A percentile compares a stretch with the other conserved stretches of the same genome.
These are phyloP conservation scores for Eucalyptus dawsonii DNA, from an alignment of 345 rosid genomes.

Conservation along the genomic window DNA sequence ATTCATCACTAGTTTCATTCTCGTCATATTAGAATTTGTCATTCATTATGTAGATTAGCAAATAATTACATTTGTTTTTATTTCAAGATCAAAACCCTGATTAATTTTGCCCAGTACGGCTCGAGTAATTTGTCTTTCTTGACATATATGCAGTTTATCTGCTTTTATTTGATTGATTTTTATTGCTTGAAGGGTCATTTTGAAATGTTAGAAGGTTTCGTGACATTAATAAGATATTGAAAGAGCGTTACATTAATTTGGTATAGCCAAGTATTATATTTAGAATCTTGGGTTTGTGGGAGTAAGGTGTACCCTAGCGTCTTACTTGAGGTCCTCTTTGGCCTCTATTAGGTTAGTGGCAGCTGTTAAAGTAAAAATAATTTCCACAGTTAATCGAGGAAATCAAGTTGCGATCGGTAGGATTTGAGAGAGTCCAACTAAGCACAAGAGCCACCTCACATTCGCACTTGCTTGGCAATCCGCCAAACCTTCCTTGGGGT, in stretches of 20 bases:
- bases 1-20: neutral
- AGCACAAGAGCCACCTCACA: neutral
- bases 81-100: too few relatives aligned
- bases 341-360: neutral
- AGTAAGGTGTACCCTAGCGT: neutral
- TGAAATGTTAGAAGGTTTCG: neutral
- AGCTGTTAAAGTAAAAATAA: neutral
- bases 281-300: neutral
- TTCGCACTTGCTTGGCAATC: neutral
- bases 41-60: neutral
- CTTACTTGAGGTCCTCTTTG: neutral
- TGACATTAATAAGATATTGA: neutral
- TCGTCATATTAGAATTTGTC: neutral
- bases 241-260: neutral
- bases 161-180: neutral
- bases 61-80: neutral
- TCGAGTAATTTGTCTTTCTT: neutral
- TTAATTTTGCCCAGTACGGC: neutral
- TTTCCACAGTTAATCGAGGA: neutral
- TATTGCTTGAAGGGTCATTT: neutral
- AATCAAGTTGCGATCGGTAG: neutral
- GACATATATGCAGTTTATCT: neutral
- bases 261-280: neutral
- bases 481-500: neutral
- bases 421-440: neutral